Percentiles rank a stretch among this genome's conserved stretches.
These are phyloP conservation scores for Irpex rosettiformis DNA, from an alignment of 1,284 basidiomycete species.

Conservation along the genomic window DNA sequence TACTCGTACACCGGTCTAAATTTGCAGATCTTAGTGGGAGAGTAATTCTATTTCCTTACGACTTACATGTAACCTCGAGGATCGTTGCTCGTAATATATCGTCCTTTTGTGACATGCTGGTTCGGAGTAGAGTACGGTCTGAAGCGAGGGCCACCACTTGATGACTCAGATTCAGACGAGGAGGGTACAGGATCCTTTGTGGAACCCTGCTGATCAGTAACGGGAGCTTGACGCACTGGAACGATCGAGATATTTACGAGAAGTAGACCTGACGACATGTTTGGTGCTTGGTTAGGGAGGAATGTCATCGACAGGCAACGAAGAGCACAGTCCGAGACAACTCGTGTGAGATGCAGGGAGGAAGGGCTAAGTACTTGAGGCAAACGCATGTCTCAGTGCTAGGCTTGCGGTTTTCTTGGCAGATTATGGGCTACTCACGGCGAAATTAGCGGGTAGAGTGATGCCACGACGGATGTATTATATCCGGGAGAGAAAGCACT, in stretches of 20 bases:
- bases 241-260: conserved; percentile 19
- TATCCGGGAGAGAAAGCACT: not conserved
- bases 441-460: not conserved
- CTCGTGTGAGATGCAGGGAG: not conserved
- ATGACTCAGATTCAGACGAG: conserved; percentile 36
- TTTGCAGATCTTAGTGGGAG: conserved; percentile 7
- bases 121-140: conserved; percentile 72
- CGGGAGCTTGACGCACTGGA: not conserved
- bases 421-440: not conserved
- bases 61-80: conserved; percentile 81
- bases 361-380: not conserved
- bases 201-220: not conserved
- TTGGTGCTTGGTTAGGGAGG: conserved; percentile 25
- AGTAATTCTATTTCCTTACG: not conserved
- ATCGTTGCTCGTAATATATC: conserved; percentile 85
- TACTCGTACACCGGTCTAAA: conserved; percentile 81
- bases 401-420: not conserved
- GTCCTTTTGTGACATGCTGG: conserved; percentile 79
- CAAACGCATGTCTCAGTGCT: conserved; percentile 2
- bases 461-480: not conserved
- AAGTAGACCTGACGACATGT: conserved; percentile 29
- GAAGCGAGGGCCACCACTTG: conserved; percentile 50
- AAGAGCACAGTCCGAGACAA: conserved; percentile 4
- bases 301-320: conserved; percentile 23
- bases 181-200: conserved; percentile 50